Evolutionary conservation across 1,139 yeast genomes (phyloP).

Genomic region (Blastobotrys raffinosifermentans): DNA sequence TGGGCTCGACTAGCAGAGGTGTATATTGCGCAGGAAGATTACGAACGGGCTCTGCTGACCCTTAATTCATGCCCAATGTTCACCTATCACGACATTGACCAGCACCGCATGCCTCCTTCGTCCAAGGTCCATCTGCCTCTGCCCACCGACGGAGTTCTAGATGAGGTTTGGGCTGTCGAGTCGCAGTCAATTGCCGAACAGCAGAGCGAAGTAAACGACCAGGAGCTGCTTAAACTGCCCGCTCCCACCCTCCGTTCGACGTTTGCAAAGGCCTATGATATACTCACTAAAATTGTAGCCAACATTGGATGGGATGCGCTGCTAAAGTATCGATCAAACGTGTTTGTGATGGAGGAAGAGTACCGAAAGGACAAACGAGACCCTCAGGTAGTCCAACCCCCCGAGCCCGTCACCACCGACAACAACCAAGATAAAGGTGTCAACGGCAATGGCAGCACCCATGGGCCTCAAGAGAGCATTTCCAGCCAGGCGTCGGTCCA

Average conservation of each 20-base stretch:
- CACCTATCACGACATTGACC: slow-evolving; percentile 53
- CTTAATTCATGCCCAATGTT: slow-evolving; percentile 93
- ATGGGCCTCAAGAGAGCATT: background rate
- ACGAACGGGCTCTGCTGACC: slow-evolving; percentile 69
- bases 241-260: slow-evolving; percentile 75
- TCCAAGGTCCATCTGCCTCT: slow-evolving; percentile 69
- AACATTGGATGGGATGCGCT: slow-evolving; percentile 89
- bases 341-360: slow-evolving; percentile 95
- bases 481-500: background rate
- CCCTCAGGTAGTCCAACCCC: slow-evolving; percentile 16
- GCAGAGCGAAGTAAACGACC: slow-evolving; percentile 53
- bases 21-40: slow-evolving; percentile 65
- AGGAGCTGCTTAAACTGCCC: slow-evolving; percentile 63
- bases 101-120: slow-evolving; percentile 52
- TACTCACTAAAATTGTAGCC: slow-evolving; percentile 63
- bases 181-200: slow-evolving; percentile 17
- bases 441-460: slow-evolving; percentile 1
- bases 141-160: slow-evolving; percentile 65
- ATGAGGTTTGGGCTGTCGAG: slow-evolving; percentile 43
- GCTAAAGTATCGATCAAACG: slow-evolving; percentile 69
- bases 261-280: slow-evolving; percentile 70
- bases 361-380: slow-evolving; percentile 39
- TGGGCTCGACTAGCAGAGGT: slow-evolving; percentile 76
- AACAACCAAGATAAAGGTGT: slow-evolving; percentile 2
- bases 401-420: background rate